These are phyloP conservation scores for Diaporthe sp. DNA, from an alignment of 2,329 filamentous ascomycete species.

Conservation along the genomic window DNA sequence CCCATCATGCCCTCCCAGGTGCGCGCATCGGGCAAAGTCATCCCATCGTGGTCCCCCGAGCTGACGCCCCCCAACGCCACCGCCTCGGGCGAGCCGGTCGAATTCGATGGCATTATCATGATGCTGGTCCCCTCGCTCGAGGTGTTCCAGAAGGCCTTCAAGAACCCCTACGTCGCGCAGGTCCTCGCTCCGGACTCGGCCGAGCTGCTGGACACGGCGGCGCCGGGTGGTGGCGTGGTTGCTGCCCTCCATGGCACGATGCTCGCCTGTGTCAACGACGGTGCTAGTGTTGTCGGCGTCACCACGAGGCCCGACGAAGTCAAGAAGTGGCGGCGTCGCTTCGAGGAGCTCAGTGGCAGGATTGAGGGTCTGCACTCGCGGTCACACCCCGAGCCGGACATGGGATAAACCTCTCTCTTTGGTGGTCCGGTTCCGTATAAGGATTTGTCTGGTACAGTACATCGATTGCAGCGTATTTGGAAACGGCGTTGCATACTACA, in stretches of 20 bases:
- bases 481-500: too few relatives aligned
- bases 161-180: conserved; percentile 5
- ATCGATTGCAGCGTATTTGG: conserved; percentile 1
- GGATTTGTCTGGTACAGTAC: background rate
- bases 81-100: conserved; percentile 3
- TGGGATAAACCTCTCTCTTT: background rate
- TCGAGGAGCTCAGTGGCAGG: conserved; percentile 4
- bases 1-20: background rate
- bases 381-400: conserved; percentile 14
- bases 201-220: conserved; percentile 1
- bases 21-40: background rate
- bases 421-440: background rate
- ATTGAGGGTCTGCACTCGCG: conserved; percentile 20
- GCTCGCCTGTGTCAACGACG: conserved; percentile 15
- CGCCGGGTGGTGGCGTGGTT: conserved; percentile 1
- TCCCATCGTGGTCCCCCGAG: conserved; percentile 4
- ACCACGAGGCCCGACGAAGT: conserved; percentile 24
- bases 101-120: conserved; percentile 28
- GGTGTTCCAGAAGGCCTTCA: conserved; percentile 9
- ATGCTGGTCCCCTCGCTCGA: background rate
- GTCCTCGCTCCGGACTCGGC: conserved; percentile 16
- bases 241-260: conserved; percentile 11
- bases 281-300: background rate
- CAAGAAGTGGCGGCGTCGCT: conserved; percentile 24
- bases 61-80: conserved; percentile 6